Evolutionary conservation across 768 basidiomycete species (phyloP), one percentile per base, ranked within the genome.

Genomic region (Mrakia gelida): DNA sequence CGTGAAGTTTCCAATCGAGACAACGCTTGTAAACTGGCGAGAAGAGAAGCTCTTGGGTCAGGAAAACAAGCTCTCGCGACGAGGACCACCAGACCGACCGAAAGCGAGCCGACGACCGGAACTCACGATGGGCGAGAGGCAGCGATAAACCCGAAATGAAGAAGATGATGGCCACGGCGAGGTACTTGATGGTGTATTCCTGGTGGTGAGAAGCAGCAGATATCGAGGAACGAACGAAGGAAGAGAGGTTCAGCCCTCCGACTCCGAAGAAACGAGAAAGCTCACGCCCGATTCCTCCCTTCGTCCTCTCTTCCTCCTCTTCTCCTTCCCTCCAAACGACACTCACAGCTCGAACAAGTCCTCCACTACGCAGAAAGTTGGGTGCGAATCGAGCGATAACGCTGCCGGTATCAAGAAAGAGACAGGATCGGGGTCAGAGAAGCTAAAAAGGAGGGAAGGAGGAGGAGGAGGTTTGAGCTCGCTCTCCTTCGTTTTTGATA

Each of bases 111-210:
- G 18, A 15, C 21, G 13, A 16, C 38, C 38, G 21, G 28, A 38
- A 63, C 71, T 26, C 61, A 78, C 76, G 63, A 68, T 78, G 77
- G 16, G 45, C 43, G 23, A 81, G 78, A 11, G 84, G 81, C 0
- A 84, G 73, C 1, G 80, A 76, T 38, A 84, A 79, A 13, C 84
- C 84, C 0, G 81, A 82, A 43, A 83, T 79, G 70, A 84, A 77
- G 79, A 83, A 83, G 49, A 84, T 83, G 52, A 72, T 79, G n/a
- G 81, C 81, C 32, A 84, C 83, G 0, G 79, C 77, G 15, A 83
- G 81, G 49, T 81, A 83, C 56, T 82, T 83, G 79, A 84, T 79
- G 3, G 80, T 81, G 49, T 80, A 84, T 71, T 82, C 76, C 65
- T 75, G 34, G 6, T 34, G 3, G 43, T 26, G 28, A 3, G n/a